These are phyloP conservation scores for Penicillium frequentans DNA, from an alignment of 2,329 filamentous ascomycete species.

Conservation along the genomic window DNA sequence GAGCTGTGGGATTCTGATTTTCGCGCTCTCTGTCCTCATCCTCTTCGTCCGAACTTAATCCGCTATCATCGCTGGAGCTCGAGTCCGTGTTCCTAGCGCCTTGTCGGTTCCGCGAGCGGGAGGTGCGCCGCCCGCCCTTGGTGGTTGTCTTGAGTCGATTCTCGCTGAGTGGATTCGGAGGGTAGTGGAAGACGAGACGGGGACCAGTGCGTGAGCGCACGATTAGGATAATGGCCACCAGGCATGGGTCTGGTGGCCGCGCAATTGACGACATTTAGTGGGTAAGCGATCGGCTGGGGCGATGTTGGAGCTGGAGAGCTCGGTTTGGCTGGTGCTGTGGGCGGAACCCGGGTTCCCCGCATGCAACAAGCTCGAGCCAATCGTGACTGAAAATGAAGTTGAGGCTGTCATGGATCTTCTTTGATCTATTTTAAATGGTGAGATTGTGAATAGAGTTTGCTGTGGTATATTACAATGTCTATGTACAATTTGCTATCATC, in stretches of 20 bases:
- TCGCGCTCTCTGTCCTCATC: slow-evolving; percentile 32
- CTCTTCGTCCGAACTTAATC: slow-evolving; percentile 42
- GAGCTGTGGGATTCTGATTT: slow-evolving; percentile 1
- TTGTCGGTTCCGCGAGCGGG: slow-evolving; percentile 32
- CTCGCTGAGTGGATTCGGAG: slow-evolving; percentile 55
- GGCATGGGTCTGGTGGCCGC: slow-evolving; percentile 54
- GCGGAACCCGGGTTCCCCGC: slow-evolving; percentile 16
- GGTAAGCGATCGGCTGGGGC: background rate
- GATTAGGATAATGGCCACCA: slow-evolving; percentile 71
- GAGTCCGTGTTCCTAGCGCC: slow-evolving; percentile 38
- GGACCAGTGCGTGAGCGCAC: slow-evolving; percentile 76
- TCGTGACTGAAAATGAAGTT: background rate
- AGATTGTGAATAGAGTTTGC: background rate
- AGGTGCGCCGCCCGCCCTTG: slow-evolving; percentile 33
- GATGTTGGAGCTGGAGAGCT: background rate
- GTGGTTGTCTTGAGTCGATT: slow-evolving; percentile 36
- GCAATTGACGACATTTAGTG: slow-evolving; percentile 46
- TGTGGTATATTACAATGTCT: slow-evolving; percentile 13
- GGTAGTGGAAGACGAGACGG: slow-evolving; percentile 83
- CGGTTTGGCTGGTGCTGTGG: background rate
- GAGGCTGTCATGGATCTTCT: background rate
- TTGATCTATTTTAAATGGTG: background rate
- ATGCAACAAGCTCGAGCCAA: slow-evolving; percentile 10
- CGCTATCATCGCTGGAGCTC: slow-evolving; percentile 39
- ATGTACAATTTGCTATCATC: slow-evolving; percentile 20